These are phyloP conservation scores for Knufia fluminis DNA, from an alignment of 2,329 filamentous ascomycete species.

Conservation along the genomic window DNA sequence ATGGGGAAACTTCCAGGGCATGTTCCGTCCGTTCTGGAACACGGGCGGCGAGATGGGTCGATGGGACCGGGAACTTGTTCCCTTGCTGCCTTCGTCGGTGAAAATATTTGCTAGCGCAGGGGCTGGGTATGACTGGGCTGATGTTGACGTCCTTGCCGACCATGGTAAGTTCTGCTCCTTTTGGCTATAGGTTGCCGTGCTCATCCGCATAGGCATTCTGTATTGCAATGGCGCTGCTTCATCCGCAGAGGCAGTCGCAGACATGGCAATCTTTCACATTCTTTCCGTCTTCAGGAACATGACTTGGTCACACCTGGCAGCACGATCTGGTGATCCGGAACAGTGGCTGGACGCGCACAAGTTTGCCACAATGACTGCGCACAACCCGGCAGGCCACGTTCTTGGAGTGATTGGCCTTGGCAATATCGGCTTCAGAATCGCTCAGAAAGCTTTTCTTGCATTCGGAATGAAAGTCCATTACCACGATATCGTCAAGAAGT, in stretches of 20 bases:
- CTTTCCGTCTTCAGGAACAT: slow-evolving; percentile 61
- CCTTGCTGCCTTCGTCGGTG: slow-evolving; percentile 43
- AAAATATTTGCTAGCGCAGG: slow-evolving; percentile 52
- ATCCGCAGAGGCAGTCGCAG: slow-evolving; percentile 63
- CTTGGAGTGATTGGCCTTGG: slow-evolving; percentile 63
- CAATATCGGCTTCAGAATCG: slow-evolving; percentile 55
- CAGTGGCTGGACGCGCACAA: slow-evolving; percentile 46
- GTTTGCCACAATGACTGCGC: slow-evolving; percentile 45
- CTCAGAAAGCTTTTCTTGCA: slow-evolving; percentile 45
- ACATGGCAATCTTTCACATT: slow-evolving; percentile 60
- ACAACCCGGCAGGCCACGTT: slow-evolving; percentile 52
- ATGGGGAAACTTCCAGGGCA: slow-evolving; percentile 36
- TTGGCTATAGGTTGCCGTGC: no score
- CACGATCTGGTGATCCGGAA: slow-evolving; percentile 35
- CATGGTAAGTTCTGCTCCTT: no score
- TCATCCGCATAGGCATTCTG: not conserved
- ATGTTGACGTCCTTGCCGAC: slow-evolving; percentile 35
- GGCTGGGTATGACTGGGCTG: slow-evolving; percentile 56
- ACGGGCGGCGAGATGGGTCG: slow-evolving; percentile 57
- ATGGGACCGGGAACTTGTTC: slow-evolving; percentile 52
- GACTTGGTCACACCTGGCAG: slow-evolving; percentile 53
- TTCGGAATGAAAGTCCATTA: slow-evolving; percentile 53
- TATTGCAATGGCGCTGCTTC: slow-evolving; percentile 67
- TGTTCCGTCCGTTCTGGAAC: slow-evolving; percentile 54
- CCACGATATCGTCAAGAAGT: slow-evolving; percentile 29